A percentile compares a stretch with the other conserved stretches of the same genome.
Conservation (phyloP, 805 yeast genomes). For the Scheffersomyces amazonensis region DNA sequence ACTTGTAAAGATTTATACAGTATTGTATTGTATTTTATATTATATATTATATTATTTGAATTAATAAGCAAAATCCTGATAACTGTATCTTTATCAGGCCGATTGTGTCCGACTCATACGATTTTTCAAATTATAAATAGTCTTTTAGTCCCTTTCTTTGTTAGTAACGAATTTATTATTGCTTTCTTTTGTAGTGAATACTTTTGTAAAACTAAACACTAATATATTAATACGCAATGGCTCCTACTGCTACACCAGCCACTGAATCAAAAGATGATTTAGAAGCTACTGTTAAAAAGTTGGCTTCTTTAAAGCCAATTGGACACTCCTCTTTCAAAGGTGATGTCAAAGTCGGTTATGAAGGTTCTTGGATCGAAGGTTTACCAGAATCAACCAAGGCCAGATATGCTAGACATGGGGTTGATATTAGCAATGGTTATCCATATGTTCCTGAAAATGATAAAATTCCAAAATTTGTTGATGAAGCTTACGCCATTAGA, state of each 20-base stretch:
- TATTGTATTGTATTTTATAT: too few species aligned
- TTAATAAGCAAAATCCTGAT: too few species aligned
- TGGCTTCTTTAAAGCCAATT: constrained; percentile 14
- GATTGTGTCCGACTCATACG: too few species aligned
- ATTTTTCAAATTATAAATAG: too few species aligned
- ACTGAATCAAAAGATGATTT: constrained; percentile 4
- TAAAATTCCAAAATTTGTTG: constrained; percentile 23
- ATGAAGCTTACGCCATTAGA: constrained; percentile 24
- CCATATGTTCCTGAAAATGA: constrained; percentile 18
- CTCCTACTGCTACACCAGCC: constrained; percentile 10
- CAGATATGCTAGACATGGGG: constrained; percentile 20
- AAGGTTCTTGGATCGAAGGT: constrained; percentile 13
- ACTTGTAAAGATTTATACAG: too few species aligned
- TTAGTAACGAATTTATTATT: too few species aligned
- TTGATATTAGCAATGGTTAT: constrained; percentile 26
- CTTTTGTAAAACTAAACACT: too few species aligned
- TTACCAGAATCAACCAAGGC: constrained; percentile 19
- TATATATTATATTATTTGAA: too few species aligned
- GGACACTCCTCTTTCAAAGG: constrained; percentile 8
- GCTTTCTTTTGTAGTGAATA: too few species aligned
- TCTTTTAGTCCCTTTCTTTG: too few species aligned
- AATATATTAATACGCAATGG: constrained; percentile 7
- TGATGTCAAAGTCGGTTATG: constrained; percentile 2
- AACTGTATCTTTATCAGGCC: too few species aligned
- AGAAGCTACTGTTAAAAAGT: constrained; percentile 9